Conservation (phyloP, 495 filamentous ascomycete species). For the Tetracladium setigerum region DNA sequence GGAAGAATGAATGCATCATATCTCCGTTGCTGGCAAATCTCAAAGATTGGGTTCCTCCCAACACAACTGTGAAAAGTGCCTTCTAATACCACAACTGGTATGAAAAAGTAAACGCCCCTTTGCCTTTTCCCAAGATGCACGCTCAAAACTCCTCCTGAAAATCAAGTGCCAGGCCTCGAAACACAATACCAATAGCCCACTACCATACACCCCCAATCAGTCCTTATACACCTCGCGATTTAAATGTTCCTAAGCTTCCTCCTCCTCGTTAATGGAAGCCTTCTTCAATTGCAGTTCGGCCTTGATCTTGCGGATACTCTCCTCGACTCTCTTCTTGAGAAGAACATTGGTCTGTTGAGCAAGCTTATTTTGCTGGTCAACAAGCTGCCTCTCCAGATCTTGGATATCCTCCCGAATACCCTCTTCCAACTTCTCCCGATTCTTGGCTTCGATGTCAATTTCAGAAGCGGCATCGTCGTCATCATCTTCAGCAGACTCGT, state of each 20-base stretch:
- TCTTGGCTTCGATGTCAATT: conserved; percentile 37
- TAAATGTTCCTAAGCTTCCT: conserved; percentile 27
- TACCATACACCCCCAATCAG: background rate
- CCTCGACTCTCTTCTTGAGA: conserved; percentile 43
- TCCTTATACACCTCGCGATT: background rate
- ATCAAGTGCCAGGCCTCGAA: no score
- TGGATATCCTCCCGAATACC: conserved; percentile 47
- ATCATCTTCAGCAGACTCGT: conserved; percentile 31
- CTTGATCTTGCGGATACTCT: conserved; percentile 45
- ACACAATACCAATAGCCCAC: background rate
- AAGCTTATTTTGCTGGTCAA: conserved; percentile 29
- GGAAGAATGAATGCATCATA: no score
- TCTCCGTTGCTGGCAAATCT: no score
- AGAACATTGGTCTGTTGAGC: conserved; percentile 33
- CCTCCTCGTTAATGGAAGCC: conserved; percentile 38
- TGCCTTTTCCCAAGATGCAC: background rate
- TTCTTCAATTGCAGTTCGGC: conserved; percentile 52
- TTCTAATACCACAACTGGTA: no score
- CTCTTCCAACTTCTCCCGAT: conserved; percentile 36
- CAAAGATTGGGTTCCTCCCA: no score
- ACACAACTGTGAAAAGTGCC: no score
- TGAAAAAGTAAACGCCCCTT: background rate
- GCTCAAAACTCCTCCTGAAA: no score
- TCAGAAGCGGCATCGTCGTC: conserved; percentile 40
- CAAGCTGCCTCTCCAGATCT: conserved; percentile 39